Evolutionary conservation across 305 asterid genomes (phyloP), one percentile per base, ranked within the genome.

Genomic region (Fraxinus dipetala): DNA sequence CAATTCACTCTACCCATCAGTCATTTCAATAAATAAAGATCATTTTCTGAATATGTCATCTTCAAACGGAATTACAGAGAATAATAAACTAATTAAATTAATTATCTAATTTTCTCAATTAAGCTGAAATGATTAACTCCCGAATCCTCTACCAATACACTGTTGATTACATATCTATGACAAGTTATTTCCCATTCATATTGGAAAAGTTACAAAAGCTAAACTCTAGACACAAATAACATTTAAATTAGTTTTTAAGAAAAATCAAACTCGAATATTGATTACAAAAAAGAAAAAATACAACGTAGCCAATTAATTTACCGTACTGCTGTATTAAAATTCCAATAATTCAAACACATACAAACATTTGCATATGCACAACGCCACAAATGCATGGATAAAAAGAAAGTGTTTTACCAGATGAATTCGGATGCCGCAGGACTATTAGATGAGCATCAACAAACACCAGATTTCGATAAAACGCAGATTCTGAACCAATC

Each of bases 401-500:
- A 28, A 51, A 51, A 18, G 65, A 30, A 35, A 61, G 54, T 36
- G 75, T 78, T 73, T 79, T 65, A 81, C 87, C 90, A 43, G 43
- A 81, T 43, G 59, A 73, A 77, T 78, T 74, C 35, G 82, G 75
- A 31, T 63, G 85, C 76, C n/a, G 76, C 78, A 75, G 80, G 72
- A 84, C 80, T 82, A 69, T 83, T 83, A 85, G 86, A 83, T 77
- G 85, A 87, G 83, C 87, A 83, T 83, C 90, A 87, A 83, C 85
- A 85, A 87, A 85, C 80, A 59, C 24, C 75, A 14, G 72, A 34
- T 32, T 72, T 75, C 67, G 82, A 86, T 79, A 56, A 59, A 76
- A 78, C 54, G 75, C 76, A 34, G 81, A 69, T 26, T 75, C 73
- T 34, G 40, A 69, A 69, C 35, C 72, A 26, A 26, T 2, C 22